Evolutionary conservation across 2,329 filamentous ascomycete genomes (phyloP), one percentile per base, ranked within the genome.

Genomic region (Epichloe elymi): DNA sequence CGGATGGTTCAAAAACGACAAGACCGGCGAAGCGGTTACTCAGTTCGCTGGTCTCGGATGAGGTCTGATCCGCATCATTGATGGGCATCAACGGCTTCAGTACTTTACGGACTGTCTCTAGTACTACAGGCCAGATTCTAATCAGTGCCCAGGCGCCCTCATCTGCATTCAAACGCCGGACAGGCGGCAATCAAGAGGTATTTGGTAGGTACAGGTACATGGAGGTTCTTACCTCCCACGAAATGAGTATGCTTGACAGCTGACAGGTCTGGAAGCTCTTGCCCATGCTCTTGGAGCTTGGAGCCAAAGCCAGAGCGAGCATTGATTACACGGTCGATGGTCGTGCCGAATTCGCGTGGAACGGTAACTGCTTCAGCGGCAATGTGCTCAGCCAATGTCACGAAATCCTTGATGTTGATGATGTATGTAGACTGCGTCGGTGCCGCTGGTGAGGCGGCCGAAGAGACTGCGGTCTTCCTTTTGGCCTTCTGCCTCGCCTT

Each of bases 271-370:
- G 3, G 50, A 15, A 12, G 45, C 20, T 2, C 49, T 51, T 5
- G 55, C 55, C 41, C 59, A 48, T 5, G 59, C 20, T 4, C 39
- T 49, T 7, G 66, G 42, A 10, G 56, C 51, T 0, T 19, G 15
- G 1, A 43, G 14, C 58, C 53, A 41, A 69, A 70, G 0, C 54
- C 53, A 20, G 60, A 55, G 10, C 69, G 63, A 3, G 61, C 48
- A 8, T 52, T n/a, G 35, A 73, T 73, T n/a, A 68, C 60, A 1
- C 66, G 62, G 30, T 66, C 55, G 3, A 74, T 54, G 0, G 67
- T 65, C 4, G 49, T 49, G 1, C 53, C 49, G 33, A 73, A 60
- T 5, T 58, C 55, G 0, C 20, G 17, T 0, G 69, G 66, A 0
- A 71, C 58, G 1, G 58, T 43, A 1, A 65, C 43, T 4, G 55